Conservation (phyloP, 2,329 filamentous ascomycete species). For the Epichloe scottii region DNA sequence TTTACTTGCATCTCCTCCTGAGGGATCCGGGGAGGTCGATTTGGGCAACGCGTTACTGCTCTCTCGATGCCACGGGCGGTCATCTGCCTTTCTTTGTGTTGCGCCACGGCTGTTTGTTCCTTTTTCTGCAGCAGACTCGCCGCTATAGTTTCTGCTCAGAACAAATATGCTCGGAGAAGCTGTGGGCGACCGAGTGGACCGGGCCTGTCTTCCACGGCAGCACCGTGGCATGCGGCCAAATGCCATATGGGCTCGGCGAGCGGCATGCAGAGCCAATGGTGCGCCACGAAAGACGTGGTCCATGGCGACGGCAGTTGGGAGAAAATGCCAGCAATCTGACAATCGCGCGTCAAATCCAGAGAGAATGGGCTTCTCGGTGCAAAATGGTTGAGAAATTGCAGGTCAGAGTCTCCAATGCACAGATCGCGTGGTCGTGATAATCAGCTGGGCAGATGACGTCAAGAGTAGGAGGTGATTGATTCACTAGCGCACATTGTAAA, state of each 20-base stretch:
- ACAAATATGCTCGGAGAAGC: not conserved
- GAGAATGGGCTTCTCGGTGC: not conserved
- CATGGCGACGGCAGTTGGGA: not conserved
- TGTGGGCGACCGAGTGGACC: not conserved
- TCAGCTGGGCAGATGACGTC: not conserved
- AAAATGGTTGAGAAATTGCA: too few relatives aligned
- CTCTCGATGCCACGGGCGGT: conserved; percentile 54
- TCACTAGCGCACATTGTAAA: not conserved
- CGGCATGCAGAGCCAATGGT: not conserved
- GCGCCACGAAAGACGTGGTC: conserved; percentile 1
- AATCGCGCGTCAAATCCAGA: not conserved
- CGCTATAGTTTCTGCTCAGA: not conserved
- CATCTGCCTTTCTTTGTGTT: conserved; percentile 42
- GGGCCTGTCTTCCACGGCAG: not conserved
- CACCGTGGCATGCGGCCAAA: not conserved
- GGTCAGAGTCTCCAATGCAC: not conserved
- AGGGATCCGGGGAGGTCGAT: conserved; percentile 15
- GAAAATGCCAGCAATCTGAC: not conserved
- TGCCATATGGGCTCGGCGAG: not conserved
- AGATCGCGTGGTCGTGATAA: not conserved
- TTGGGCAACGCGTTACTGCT: conserved; percentile 33
- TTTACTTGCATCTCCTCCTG: conserved; percentile 16
- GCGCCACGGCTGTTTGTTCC: not conserved
- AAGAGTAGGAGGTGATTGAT: not conserved
- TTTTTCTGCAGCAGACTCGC: not conserved